Evolutionary conservation across 2,329 filamentous ascomycete species (phyloP).

Genomic region (Lomentospora prolificans): DNA sequence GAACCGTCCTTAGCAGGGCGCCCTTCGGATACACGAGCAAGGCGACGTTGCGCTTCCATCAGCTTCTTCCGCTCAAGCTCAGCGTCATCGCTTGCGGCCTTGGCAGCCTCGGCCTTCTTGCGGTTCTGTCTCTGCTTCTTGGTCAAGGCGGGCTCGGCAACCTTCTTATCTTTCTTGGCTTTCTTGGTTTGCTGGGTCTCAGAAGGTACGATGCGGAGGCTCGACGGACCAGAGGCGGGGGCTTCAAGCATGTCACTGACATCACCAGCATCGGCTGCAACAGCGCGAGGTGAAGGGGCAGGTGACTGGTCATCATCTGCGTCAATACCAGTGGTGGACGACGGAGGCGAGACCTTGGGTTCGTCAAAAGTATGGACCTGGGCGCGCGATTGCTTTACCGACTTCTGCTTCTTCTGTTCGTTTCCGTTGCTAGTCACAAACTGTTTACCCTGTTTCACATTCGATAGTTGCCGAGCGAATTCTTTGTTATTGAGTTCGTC

Average conservation of each 20-base stretch:
- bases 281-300: slow-evolving; percentile 52
- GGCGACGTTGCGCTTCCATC: slow-evolving; percentile 74
- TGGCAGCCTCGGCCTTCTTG: slow-evolving; percentile 75
- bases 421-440: slow-evolving; percentile 42
- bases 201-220: slow-evolving; percentile 60
- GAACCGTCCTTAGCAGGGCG: slow-evolving; percentile 74
- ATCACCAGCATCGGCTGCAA: slow-evolving; percentile 51
- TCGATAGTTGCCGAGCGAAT: slow-evolving; percentile 65
- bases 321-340: slow-evolving; percentile 64
- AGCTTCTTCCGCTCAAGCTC: slow-evolving; percentile 69
- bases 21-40: slow-evolving; percentile 73
- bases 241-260: slow-evolving; percentile 90
- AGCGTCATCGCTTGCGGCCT: slow-evolving; percentile 62
- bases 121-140: slow-evolving; percentile 96
- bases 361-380: slow-evolving; percentile 35
- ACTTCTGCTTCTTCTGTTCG: slow-evolving; percentile 56
- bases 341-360: slow-evolving; percentile 46
- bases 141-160: slow-evolving; percentile 60
- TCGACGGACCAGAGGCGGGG: slow-evolving; percentile 54
- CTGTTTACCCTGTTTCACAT: slow-evolving; percentile 59
- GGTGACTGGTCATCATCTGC: slow-evolving; percentile 74
- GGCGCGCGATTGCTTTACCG: slow-evolving; percentile 58
- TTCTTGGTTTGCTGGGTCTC: slow-evolving; percentile 52
- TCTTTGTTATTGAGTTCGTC: slow-evolving; percentile 55
- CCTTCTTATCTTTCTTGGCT: slow-evolving; percentile 52